Base-by-base conservation (phyloP, 305 asterid species). In the Fraxinus sp. region DNA sequence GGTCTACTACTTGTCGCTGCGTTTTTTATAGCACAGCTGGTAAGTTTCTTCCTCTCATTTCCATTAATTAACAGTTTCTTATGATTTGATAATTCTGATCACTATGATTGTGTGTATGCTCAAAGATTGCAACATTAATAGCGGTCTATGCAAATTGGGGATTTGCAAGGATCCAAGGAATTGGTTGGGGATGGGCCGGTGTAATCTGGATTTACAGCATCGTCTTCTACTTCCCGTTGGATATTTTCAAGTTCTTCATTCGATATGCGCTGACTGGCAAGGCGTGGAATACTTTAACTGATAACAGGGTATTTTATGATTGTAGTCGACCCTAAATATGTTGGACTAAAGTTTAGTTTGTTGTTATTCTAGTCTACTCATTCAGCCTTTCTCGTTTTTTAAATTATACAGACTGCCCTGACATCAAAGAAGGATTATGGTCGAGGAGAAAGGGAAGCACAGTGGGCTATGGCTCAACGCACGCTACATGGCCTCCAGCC, bases 401-500 rank as follows among this genome's bases (percentile, higher is more conserved):
- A 3, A 28, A 28, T 28, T 2, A 30, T 30, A 30, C 33, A 91
- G 97, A 89, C 89, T 28, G 97, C 97, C 46, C 88, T 92, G 86
- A 90, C 92, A 26, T 81, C 88, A 43, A 89, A 87, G 87, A 90
- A 87, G 83, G 95, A 92, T 80, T 92, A 89, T 5, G 95, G 97
- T 3, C 87, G 89, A 43, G 95, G 89, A 83, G 94, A 91, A 55
- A 89, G 97, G 64, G 97, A 94, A 80, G 98, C 97, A 14, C 97
- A 93, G 28, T 93, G 97, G 98, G 98, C 98, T 0, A 41, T 91
- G 20, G 93, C 89, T 36, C 97, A 94, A 84, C 93, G 98, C 78
- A 91, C 98, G 1, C 87, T 88, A 28, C 98, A 92, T 0, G 97
- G 97, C 22, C 94, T 94, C 73, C 98, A 88, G 46, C 85, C 93